Evolutionary conservation across 805 yeast species (phyloP).

Genomic region (Wickerhamomyces ciferrii): DNA sequence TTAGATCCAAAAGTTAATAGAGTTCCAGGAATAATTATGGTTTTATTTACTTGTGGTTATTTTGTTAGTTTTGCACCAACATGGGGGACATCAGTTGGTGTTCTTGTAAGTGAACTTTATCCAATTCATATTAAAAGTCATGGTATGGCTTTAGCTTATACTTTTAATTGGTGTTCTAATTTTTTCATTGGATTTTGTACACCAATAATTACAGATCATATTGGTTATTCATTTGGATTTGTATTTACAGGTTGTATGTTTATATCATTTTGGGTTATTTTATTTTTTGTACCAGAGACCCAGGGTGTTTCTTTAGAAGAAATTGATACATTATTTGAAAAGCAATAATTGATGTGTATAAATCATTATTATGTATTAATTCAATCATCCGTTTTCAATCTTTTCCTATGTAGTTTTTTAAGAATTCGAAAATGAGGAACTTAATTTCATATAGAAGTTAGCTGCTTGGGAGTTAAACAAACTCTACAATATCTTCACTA

Average conservation of each 20-base stretch:
- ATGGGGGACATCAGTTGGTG: slow-evolving; percentile 51
- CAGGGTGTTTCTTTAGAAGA: slow-evolving; percentile 78
- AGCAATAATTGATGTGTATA: too few relatives aligned
- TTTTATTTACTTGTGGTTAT: slow-evolving; percentile 45
- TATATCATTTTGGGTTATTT: slow-evolving; percentile 34
- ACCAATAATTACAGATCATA: slow-evolving; percentile 49
- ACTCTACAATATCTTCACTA: too few relatives aligned
- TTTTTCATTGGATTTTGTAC: slow-evolving; percentile 56
- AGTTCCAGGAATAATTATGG: slow-evolving; percentile 46
- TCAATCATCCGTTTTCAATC: too few relatives aligned
- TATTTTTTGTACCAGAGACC: slow-evolving; percentile 69
- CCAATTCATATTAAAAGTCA: slow-evolving; percentile 57
- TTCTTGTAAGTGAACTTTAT: slow-evolving; percentile 40
- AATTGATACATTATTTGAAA: slow-evolving; percentile 55
- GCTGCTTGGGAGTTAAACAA: too few relatives aligned
- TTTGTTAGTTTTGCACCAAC: slow-evolving; percentile 46
- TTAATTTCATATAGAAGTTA: too few relatives aligned
- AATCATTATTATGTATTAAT: too few relatives aligned
- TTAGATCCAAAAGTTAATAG: slow-evolving; percentile 16
- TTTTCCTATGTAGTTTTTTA: too few relatives aligned
- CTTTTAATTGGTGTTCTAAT: slow-evolving; percentile 47
- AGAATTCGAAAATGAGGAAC: too few relatives aligned
- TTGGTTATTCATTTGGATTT: slow-evolving; percentile 60
- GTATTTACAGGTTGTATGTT: slow-evolving; percentile 47
- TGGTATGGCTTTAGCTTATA: slow-evolving; percentile 50